A percentile compares a stretch with the other conserved stretches of the same genome.
Evolutionary conservation across 306 rosid genomes (phyloP).

Genomic region (Castanea sativa): DNA sequence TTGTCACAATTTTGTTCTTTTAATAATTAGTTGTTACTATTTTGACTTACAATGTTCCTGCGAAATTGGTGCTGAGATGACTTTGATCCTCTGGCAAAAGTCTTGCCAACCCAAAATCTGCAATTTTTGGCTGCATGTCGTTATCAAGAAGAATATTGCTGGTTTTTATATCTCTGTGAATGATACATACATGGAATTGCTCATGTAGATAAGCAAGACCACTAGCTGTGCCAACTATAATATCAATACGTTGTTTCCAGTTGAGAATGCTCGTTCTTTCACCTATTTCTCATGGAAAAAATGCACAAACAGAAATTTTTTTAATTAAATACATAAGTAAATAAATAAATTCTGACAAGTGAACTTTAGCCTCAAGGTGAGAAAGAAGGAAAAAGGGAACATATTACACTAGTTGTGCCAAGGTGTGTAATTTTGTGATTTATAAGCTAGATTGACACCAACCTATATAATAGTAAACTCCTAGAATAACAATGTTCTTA

Average conservation of each 20-base stretch:
- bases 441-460: no score
- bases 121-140: constrained; percentile 53
- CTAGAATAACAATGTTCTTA: no score
- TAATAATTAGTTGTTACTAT: neutral
- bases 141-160: constrained; percentile 62
- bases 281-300: constrained; percentile 22
- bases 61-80: constrained; percentile 67
- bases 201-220: constrained; percentile 66
- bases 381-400: no score
- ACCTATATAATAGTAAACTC: no score
- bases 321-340: neutral
- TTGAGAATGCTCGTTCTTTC: constrained; percentile 41
- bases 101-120: constrained; percentile 74
- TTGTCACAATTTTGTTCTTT: no score
- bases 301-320: neutral
- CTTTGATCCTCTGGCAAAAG: constrained; percentile 57
- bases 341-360: neutral
- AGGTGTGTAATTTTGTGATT: no score
- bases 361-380: no score
- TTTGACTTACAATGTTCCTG: constrained; percentile 64
- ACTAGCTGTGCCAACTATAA: constrained; percentile 60
- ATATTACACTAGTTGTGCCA: no score
- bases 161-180: constrained; percentile 69
- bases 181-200: constrained; percentile 64
- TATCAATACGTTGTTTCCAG: constrained; percentile 55